phyloP scores from a whole-genome alignment of 495 filamentous ascomycete species.

The Neurospora terricola region DNA sequence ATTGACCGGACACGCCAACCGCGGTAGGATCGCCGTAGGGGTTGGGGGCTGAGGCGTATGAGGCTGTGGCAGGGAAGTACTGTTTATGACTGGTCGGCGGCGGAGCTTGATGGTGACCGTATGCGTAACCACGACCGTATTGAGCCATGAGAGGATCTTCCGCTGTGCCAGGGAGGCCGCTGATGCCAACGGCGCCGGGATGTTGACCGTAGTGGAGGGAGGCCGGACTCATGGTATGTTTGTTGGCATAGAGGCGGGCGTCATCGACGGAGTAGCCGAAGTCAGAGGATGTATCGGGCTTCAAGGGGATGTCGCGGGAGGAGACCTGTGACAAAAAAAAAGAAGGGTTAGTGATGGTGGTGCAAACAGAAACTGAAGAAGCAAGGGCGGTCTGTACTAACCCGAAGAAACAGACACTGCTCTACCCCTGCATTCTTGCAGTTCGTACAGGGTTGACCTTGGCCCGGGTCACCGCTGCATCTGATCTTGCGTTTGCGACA shows the following conservation, averaged over 20 bases:
- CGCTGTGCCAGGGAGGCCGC: not conserved
- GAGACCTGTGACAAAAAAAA: slow-evolving; percentile 31
- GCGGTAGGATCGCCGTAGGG: not conserved
- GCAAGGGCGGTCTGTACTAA: slow-evolving; percentile 26
- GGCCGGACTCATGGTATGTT: slow-evolving; percentile 5
- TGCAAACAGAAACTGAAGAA: not conserved
- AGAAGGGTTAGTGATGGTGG: slow-evolving; percentile 8
- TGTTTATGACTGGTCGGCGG: not conserved
- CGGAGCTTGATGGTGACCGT: not conserved
- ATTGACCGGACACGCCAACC: not conserved
- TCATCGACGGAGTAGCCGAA: slow-evolving; percentile 32
- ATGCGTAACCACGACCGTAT: not conserved
- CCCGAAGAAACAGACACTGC: slow-evolving; percentile 70
- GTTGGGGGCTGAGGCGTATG: not conserved
- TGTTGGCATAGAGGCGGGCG: slow-evolving; percentile 28
- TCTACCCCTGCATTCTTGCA: slow-evolving; percentile 66
- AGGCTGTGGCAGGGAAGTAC: not conserved
- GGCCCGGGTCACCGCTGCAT: slow-evolving; percentile 78
- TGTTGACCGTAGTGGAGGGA: not conserved
- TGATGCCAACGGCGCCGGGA: not conserved
- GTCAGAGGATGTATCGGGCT: slow-evolving; percentile 19
- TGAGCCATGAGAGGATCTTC: not conserved
- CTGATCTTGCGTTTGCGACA: slow-evolving; percentile 94
- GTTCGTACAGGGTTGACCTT: slow-evolving; percentile 68
- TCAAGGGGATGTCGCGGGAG: slow-evolving; percentile 36